These are phyloP conservation scores for Durusdinium trenchii DNA, from an alignment of 73 alveolate genomes.

Conservation along the genomic window DNA sequence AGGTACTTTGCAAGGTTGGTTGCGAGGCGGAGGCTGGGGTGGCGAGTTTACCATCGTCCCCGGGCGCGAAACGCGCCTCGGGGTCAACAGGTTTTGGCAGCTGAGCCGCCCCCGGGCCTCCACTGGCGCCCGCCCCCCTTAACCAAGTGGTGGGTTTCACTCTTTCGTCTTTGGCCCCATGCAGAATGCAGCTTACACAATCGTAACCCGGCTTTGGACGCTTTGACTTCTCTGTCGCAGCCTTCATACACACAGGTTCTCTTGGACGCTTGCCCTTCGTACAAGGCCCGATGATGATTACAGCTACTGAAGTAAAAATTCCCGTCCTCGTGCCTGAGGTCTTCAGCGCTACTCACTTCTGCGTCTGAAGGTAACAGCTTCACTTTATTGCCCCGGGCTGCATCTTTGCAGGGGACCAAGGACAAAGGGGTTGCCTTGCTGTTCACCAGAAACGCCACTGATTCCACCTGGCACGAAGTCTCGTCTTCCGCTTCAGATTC, in stretches of 20 bases:
- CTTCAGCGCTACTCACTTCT: constrained; percentile 20
- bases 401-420: background rate
- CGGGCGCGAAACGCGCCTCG: background rate
- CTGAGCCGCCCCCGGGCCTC: background rate
- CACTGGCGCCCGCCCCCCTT: background rate
- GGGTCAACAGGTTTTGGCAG: background rate
- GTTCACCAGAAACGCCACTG: background rate
- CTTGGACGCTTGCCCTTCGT: constrained; percentile 20
- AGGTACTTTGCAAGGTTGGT: background rate
- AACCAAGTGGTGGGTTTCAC: background rate
- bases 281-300: background rate
- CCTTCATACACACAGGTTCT: background rate
- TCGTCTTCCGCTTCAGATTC: too few species aligned
- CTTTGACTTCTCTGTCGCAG: background rate
- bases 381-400: background rate
- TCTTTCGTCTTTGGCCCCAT: constrained; percentile 13
- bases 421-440: constrained; percentile 38
- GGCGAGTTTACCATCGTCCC: background rate
- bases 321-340: background rate
- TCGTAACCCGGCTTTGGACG: background rate
- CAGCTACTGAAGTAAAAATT: background rate
- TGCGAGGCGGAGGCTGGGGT: background rate
- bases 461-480: background rate
- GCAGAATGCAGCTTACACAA: background rate
- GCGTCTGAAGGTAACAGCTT: background rate